Base-by-base conservation (phyloP, 1,139 yeast genomes). In the Suhomyces maxii region DNA sequence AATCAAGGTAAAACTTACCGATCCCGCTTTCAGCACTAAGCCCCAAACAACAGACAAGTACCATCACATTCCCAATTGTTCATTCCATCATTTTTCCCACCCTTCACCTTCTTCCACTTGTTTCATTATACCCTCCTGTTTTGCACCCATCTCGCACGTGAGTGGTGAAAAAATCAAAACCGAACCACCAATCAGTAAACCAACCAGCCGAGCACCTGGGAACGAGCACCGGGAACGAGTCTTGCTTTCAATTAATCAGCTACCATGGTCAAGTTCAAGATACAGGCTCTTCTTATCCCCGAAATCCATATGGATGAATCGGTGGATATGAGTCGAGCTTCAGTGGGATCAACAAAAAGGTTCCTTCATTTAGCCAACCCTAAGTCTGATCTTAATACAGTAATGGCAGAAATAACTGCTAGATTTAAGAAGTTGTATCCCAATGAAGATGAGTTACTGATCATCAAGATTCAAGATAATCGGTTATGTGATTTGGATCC, bases 401-500 rank as follows among this genome's bases (percentile, higher is more conserved):
- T 84, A 14, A 73, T 82, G 34, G 62, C 67, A 7, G 86, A 83
- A 42, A 76, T 84, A 23, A 57, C 67, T 23, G 62, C 60, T 6
- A 71, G 88, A 46, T 84, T 80, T 58, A 58, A 68, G 38, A 82
- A 80, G 59, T 67, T 87, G 40, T 87, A 87, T 54, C 91, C 93
- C 0, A 71, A 73, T 31, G 84, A 79, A 44, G 76, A 71, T 2
- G 72, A 76, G 0, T 60, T 86, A 12, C 70, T 69, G 6, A 79
- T 87, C 34, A 67, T 75, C 23, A 77, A 80, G 42, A 65, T 86
- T 8, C 93, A 86, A 58, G 91, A 87, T 60, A 63, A 65, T 30
- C 77, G 80, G 49, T 74, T 75, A 50, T 86, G 90, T 56, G 95
- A 88, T 60, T 67, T 88, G 53, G 95, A 87, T 61, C 89, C 90